Conservation (phyloP, 331 rosid genomes). For the Quercus lobata region DNA sequence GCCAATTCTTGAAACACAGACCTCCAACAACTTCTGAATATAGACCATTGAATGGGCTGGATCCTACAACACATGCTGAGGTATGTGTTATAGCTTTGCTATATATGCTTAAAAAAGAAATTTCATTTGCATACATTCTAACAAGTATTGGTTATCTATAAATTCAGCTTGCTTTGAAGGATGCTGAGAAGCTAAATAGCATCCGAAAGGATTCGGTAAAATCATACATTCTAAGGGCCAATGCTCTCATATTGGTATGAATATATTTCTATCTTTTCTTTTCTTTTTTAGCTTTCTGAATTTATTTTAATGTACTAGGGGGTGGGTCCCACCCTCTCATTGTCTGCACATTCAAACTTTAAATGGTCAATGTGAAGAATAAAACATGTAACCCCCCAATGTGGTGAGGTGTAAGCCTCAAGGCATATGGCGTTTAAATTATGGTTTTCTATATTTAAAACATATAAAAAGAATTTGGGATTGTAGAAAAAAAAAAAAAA, state of each 20-base stretch:
- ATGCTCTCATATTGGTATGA: slow-evolving; percentile 74
- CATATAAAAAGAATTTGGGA: not conserved
- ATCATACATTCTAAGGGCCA: slow-evolving; percentile 72
- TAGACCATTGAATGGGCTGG: slow-evolving; percentile 87
- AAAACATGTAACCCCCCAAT: not conserved
- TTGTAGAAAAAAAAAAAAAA: not conserved
- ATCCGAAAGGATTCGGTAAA: slow-evolving; percentile 49
- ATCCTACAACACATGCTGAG: slow-evolving; percentile 92
- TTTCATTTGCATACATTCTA: slow-evolving; percentile 15
- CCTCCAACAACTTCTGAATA: slow-evolving; percentile 78
- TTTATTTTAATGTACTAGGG: not conserved
- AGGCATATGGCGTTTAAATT: not conserved
- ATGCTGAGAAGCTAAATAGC: slow-evolving; percentile 73
- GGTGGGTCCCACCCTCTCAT: not conserved
- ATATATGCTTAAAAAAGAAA: slow-evolving; percentile 6
- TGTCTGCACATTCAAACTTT: not conserved
- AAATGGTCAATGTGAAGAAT: not conserved
- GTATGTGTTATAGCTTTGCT: slow-evolving; percentile 41
- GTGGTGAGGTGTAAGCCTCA: not conserved
- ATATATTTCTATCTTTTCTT: not conserved
- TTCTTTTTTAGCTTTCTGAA: not conserved
- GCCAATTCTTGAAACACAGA: slow-evolving; percentile 56
- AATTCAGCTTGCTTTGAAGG: slow-evolving; percentile 92
- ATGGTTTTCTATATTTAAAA: not conserved
- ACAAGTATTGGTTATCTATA: slow-evolving; percentile 12